These are phyloP conservation scores for Penicillium occitanis DNA, from an alignment of 2,329 filamentous ascomycete genomes.

Conservation along the genomic window DNA sequence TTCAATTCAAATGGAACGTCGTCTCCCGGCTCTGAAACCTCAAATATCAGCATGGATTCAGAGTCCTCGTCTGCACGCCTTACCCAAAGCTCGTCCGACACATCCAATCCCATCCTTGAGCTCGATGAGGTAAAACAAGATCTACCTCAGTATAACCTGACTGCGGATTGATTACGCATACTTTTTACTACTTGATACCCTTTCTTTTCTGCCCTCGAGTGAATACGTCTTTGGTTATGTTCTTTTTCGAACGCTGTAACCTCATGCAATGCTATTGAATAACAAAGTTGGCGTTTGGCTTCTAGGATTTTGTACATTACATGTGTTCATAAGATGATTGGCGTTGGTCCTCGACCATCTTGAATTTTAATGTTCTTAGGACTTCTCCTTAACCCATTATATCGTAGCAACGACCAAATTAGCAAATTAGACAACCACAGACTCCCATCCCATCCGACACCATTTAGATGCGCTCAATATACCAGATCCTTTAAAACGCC, in stretches of 20 bases:
- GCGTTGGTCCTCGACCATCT: background rate
- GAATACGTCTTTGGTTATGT: background rate
- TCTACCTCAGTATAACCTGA: background rate
- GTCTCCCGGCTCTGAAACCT: conserved; percentile 3
- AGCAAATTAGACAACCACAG: background rate
- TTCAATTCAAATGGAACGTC: background rate
- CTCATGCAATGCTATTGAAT: background rate
- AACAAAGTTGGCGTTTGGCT: conserved; percentile 2
- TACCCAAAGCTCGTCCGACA: background rate
- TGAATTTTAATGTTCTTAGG: background rate
- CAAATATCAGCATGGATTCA: background rate
- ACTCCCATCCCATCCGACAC: background rate
- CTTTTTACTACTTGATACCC: conserved; percentile 16
- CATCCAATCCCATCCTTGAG: background rate
- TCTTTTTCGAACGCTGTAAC: background rate
- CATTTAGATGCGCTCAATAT: background rate
- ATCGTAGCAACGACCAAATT: background rate
- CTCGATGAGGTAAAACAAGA: background rate
- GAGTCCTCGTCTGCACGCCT: background rate
- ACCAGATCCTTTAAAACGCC: background rate
- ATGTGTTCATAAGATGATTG: background rate
- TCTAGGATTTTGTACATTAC: conserved; percentile 9
- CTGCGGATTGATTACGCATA: conserved; percentile 1
- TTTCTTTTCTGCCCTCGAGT: conserved; percentile 1
- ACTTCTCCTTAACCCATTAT: background rate